Evolutionary conservation across 768 basidiomycete genomes (phyloP).

Genomic region (Myochromella boudieri): DNA sequence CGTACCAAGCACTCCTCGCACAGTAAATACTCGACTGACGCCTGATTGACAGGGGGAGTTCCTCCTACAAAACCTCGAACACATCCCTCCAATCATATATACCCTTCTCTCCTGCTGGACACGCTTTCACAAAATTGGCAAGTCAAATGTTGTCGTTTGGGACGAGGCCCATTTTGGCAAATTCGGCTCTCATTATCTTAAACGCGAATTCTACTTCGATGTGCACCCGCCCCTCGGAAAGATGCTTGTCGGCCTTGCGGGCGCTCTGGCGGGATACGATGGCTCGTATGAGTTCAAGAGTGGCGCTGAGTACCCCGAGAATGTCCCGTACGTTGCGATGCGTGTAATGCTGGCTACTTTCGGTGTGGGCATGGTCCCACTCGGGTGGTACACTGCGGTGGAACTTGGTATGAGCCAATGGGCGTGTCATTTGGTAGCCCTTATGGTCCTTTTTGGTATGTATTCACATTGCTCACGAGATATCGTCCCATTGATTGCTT

Average conservation of each 20-base stretch:
- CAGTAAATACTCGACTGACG: conserved; percentile 18
- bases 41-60: conserved; percentile 63
- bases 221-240: conserved; percentile 98
- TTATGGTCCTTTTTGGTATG: conserved; percentile 92
- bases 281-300: conserved; percentile 94
- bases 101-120: conserved; percentile 95
- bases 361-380: conserved; percentile 92
- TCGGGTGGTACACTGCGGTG: conserved; percentile 95
- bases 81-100: conserved; percentile 79
- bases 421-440: conserved; percentile 87
- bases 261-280: conserved; percentile 87
- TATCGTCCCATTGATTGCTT: neutral
- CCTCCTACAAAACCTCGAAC: conserved; percentile 75
- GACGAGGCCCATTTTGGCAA: conserved; percentile 99
- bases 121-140: conserved; percentile 90
- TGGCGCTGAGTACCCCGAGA: conserved; percentile 78
- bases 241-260: conserved; percentile 96
- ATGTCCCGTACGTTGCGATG: conserved; percentile 93
- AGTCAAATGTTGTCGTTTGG: conserved; percentile 87
- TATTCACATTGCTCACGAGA: conserved; percentile 9
- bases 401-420: conserved; percentile 90
- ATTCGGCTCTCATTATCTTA: conserved; percentile 97
- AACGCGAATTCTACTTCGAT: conserved; percentile 99
- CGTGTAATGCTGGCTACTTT: conserved; percentile 92
- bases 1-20: conserved; percentile 22